These are phyloP conservation scores for Chaetomium globosum DNA, from an alignment of 2,329 filamentous ascomycete genomes.

Conservation along the genomic window DNA sequence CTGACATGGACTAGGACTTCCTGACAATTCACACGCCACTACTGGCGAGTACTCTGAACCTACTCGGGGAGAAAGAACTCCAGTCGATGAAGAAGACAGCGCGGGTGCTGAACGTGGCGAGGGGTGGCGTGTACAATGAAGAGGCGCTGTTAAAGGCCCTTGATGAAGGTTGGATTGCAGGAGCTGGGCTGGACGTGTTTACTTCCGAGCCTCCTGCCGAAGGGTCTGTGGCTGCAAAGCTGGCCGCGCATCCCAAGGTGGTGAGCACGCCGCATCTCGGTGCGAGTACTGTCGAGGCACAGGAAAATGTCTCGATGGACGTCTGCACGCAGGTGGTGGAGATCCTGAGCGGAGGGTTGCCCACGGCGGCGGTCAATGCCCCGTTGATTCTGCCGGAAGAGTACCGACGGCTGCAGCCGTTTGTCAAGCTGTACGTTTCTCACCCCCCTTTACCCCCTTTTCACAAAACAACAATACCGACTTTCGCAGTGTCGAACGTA, in stretches of 20 bases:
- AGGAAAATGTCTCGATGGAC: constrained; percentile 81
- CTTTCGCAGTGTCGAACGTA: constrained; percentile 63
- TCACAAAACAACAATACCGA: not conserved
- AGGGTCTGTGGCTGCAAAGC: constrained; percentile 60
- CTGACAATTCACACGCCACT: constrained; percentile 80
- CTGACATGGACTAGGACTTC: constrained; percentile 57
- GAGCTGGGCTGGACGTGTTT: constrained; percentile 79
- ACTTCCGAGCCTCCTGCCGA: constrained; percentile 67
- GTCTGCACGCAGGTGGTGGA: constrained; percentile 78
- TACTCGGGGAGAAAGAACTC: constrained; percentile 70
- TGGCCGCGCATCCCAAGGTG: constrained; percentile 71
- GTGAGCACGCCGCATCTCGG: constrained; percentile 80
- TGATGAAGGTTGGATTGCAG: constrained; percentile 70
- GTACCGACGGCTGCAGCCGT: constrained; percentile 75
- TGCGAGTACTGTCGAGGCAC: constrained; percentile 78
- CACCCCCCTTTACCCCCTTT: not conserved
- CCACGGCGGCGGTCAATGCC: constrained; percentile 77
- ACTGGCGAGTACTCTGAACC: constrained; percentile 73
- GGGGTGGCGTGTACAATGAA: constrained; percentile 81
- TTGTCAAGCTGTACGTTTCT: constrained; percentile 59
- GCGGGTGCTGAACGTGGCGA: constrained; percentile 75
- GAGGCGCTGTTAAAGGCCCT: constrained; percentile 70
- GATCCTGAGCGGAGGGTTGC: constrained; percentile 72
- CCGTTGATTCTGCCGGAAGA: constrained; percentile 80
- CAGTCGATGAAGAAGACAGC: constrained; percentile 72